Base-by-base conservation (phyloP, 495 filamentous ascomycete genomes). In the Penicillium cosmopolitanum region DNA sequence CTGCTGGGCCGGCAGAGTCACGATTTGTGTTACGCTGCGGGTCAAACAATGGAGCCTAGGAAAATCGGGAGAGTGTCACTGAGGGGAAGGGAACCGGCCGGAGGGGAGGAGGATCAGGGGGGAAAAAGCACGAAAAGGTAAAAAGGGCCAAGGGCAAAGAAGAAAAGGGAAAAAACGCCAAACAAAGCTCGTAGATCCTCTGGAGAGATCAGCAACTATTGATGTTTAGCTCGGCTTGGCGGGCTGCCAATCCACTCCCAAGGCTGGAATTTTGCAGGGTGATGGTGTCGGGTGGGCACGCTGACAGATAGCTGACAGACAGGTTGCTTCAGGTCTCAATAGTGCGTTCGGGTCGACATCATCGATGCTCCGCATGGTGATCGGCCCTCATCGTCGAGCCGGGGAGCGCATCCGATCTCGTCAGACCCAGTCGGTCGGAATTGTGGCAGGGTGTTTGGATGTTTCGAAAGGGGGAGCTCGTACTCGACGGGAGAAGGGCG, bases 181-280 rank as follows among this genome's bases (percentile, higher is more conserved):
- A 63, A 70, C 64, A 68, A 68, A 63, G 61, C 62, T 63, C 63
- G 69, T 63, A 68, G 69, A 73, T 75, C 70, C 72, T 60, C 19
- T 59, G 69, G 59, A 64, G 48, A 64, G 75, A 78, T 78, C 75
- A 74, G 74, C 60, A 66, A 78, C 76, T 78, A 78, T 78, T 78
- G 76, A 69, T 73, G 66, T 71, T 76, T 74, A 74, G 75, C 66
- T 63, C 58, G 63, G 51, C 73, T 73, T 77, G 74, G 76, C 73
- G 61, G 64, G 68, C 63, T 38, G 46, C 46, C 46, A 23, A 38
- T 28, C 46, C 19, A 48, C 42, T 44, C 16, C 42, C 42, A 44
- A 44, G 42, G 42, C 42, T 25, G 46, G 46, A 19, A 9, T 48
- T 48, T 12, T 9, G 23, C 18, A 28, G 46, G 46, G 19, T 48